Evolutionary conservation across 2,329 filamentous ascomycete species (phyloP).

Genomic region (Tolypocladium pustulatum): DNA sequence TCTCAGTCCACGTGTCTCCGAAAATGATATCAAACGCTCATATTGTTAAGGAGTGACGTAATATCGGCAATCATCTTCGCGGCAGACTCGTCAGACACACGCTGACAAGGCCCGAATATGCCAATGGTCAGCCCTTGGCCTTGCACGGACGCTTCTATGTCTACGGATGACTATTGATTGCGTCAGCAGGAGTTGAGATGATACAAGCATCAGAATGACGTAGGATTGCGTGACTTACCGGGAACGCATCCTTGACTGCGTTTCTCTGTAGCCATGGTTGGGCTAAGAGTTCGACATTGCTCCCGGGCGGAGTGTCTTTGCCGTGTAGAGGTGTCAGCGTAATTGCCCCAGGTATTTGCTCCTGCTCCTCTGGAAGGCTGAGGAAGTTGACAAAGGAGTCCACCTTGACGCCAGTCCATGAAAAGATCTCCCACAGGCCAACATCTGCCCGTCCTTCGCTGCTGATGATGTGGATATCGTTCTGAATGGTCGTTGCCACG

Average conservation of each 20-base stretch:
- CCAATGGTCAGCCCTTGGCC: constrained; percentile 24
- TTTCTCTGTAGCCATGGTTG: constrained; percentile 12
- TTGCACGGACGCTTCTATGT: constrained; percentile 27
- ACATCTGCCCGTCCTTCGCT: constrained; percentile 40
- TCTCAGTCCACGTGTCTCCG: neutral
- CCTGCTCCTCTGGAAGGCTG: constrained; percentile 29
- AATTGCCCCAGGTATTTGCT: neutral
- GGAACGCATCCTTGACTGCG: constrained; percentile 12
- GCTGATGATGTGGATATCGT: constrained; percentile 53
- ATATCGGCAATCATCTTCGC: constrained; percentile 14
- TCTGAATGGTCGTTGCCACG: constrained; percentile 53
- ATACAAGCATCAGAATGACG: neutral
- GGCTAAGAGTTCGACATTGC: neutral
- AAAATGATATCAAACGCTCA: neutral
- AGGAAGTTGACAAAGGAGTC: constrained; percentile 78
- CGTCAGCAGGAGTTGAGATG: neutral
- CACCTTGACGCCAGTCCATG: constrained; percentile 64
- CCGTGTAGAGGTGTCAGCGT: neutral
- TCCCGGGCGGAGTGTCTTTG: neutral
- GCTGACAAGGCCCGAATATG: constrained; percentile 24
- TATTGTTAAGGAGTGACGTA: constrained; percentile 7
- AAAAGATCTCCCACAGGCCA: constrained; percentile 58
- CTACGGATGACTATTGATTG: constrained; percentile 23
- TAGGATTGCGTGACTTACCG: constrained; percentile 12
- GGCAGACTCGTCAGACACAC: constrained; percentile 16